Evolutionary conservation across 2,329 filamentous ascomycete genomes (phyloP), one percentile per base, ranked within the genome.

Genomic region (Polychaeton citri): DNA sequence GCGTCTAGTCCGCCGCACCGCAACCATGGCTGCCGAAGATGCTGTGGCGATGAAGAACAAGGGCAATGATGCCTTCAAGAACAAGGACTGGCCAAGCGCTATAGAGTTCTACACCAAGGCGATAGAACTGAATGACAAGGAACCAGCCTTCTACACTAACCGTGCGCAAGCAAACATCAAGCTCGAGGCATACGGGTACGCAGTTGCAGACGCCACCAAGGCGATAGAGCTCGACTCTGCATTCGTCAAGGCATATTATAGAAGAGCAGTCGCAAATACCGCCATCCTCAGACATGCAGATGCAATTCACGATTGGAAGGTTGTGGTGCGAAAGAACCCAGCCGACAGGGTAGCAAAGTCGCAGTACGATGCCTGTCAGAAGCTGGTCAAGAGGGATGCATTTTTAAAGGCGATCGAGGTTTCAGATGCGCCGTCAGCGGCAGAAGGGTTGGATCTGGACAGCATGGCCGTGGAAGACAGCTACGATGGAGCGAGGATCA

Each of bases 321-420:
- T 83, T 37, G 92, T 93, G 43, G 78, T 90, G 47, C 81, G 78
- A 62, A 81, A 88, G 57, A 85, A 87, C 40, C 88, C 90, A 2
- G 68, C 65, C 49, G 94, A 95, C 62, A 86, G 86, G 51, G 85
- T 90, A 65, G 88, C 87, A 38, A 87, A 83, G 59, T 68, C 93
- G 48, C 94, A 92, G 66, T 68, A 92, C 49, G 77, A 83, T 42
- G 88, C 96, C 55, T 95, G 87, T 63, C 84, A 94, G 59, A 95
- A 92, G 69, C 76, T 94, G 49, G 84, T 96, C 46, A 86, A 88
- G 54, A 80, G 88, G 52, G 67, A 88, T 52, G 84, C 90, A 42
- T 98, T 98, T 62, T 80, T 93, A 50, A 86, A 84, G 49, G 90
- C 90, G 20, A 98, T 96, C 50, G 88, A 96, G 58, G 74, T 96